phyloP scores from a whole-genome alignment of 2,329 filamentous ascomycete species.

The Lasiodiplodia hormozganensis region DNA sequence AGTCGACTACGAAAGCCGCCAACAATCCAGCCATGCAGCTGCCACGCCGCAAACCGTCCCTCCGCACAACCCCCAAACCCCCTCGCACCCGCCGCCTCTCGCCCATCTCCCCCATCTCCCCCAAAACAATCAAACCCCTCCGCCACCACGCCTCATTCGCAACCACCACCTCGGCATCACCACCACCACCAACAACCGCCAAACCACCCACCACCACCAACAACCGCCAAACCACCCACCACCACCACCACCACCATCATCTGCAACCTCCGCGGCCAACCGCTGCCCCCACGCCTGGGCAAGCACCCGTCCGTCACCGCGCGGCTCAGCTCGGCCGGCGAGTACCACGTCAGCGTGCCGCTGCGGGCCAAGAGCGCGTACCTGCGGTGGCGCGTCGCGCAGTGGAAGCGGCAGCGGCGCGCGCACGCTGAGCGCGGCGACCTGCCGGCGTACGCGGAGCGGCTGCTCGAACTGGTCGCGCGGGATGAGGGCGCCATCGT shows the following conservation, averaged over 20 bases:
- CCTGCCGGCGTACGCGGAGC: background rate
- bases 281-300: background rate
- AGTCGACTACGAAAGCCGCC: background rate
- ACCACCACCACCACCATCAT: background rate
- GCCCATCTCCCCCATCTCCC: background rate
- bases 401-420: background rate
- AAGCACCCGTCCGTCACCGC: background rate
- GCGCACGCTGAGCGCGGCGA: no score
- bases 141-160: no score
- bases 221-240: background rate
- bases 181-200: background rate
- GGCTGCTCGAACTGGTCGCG: background rate
- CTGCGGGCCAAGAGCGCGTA: background rate
- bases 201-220: no score
- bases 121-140: no score
- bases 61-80: background rate
- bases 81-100: background rate
- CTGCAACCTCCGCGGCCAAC: background rate
- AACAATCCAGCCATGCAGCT: background rate
- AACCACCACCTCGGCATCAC: no score
- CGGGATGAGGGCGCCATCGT: background rate
- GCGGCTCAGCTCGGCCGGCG: no score
- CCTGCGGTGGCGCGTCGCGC: background rate
- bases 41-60: background rate
- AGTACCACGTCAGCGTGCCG: background rate